Evolutionary conservation across 169 alveolate species (phyloP), one percentile per base, ranked within the genome.

Genomic region (Eimeria sp.): DNA sequence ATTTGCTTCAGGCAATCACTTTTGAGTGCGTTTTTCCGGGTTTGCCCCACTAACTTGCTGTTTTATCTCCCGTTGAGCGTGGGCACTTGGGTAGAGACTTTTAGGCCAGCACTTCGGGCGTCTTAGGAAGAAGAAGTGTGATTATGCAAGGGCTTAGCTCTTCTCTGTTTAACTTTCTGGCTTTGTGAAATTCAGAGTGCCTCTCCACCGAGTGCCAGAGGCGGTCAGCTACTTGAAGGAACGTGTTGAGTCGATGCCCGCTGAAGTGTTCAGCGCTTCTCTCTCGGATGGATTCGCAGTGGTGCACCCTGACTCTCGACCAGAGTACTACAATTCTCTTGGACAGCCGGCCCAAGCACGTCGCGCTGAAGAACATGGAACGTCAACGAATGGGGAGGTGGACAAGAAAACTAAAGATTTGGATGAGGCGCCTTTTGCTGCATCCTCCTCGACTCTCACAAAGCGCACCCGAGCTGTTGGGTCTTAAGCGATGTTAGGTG

Each of bases 401-500:
- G 94, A 87, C 68, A 87, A 87, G 94, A 87, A 87, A 23, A 66
- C 94, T 14, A 87, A 87, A 58, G 94, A 66, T 33, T 43, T 87
- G 82, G 94, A 87, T 87, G 94, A 87, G 14, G 58, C 66, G 68
- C 83, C 94, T n/a, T 87, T 87, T n/a, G 78, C 85, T 20, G 46
- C 83, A 54, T 87, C 94, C 80, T 87, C 94, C 11, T 87, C 94
- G 23, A 87, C 94, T n/a, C 62, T 87, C 2, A 87, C 94, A 18
- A 87, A 87, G 82, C 94, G 94, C 82, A 87, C 94, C 66, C 58
- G 94, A 14, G 94, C 94, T 54, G 94, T 87, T 64, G 94, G 94
- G 56, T 87, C 94, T 4, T 87, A 66, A 72, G 16, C 49, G 49
- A 4, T n/a, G 71, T 9, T 30, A 37, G 85, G 43, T 9, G 9